Evolutionary conservation across 2,329 filamentous ascomycete genomes (phyloP).

Genomic region (Exophiala spinifera): DNA sequence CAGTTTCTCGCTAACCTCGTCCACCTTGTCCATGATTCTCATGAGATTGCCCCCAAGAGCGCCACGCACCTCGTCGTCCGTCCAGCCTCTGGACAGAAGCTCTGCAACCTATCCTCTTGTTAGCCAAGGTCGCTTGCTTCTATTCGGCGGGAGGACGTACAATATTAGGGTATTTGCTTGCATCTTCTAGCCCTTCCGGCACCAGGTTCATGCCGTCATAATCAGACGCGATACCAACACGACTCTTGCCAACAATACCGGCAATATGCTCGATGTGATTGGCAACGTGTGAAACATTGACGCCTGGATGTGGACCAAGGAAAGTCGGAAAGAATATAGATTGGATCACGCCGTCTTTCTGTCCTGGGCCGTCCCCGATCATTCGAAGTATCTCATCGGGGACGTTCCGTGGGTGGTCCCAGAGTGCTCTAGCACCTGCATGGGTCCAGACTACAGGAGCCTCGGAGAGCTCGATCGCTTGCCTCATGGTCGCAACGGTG

Average conservation of each 20-base stretch:
- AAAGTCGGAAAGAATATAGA: slow-evolving; percentile 38
- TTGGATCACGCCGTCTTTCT: slow-evolving; percentile 39
- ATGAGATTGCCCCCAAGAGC: slow-evolving; percentile 76
- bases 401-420: slow-evolving; percentile 40
- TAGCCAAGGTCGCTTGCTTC: not conserved
- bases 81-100: slow-evolving; percentile 68
- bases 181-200: slow-evolving; percentile 75
- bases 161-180: slow-evolving; percentile 74
- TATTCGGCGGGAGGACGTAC: slow-evolving; percentile 4
- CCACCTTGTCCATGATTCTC: slow-evolving; percentile 77
- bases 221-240: slow-evolving; percentile 38
- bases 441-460: slow-evolving; percentile 34
- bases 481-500: slow-evolving; percentile 28
- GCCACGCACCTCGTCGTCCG: slow-evolving; percentile 69
- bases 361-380: slow-evolving; percentile 28
- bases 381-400: slow-evolving; percentile 41
- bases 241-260: slow-evolving; percentile 33
- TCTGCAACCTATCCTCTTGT: slow-evolving; percentile 56
- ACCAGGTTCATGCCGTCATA: slow-evolving; percentile 44
- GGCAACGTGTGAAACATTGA: slow-evolving; percentile 12
- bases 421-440: slow-evolving; percentile 29
- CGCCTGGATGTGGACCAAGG: not conserved
- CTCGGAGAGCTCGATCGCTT: slow-evolving; percentile 27
- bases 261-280: slow-evolving; percentile 44
- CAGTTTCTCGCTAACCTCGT: slow-evolving; percentile 50